phyloP scores from a whole-genome alignment of 2,329 filamentous ascomycete species.

The Aspergillus costaricaensis region DNA sequence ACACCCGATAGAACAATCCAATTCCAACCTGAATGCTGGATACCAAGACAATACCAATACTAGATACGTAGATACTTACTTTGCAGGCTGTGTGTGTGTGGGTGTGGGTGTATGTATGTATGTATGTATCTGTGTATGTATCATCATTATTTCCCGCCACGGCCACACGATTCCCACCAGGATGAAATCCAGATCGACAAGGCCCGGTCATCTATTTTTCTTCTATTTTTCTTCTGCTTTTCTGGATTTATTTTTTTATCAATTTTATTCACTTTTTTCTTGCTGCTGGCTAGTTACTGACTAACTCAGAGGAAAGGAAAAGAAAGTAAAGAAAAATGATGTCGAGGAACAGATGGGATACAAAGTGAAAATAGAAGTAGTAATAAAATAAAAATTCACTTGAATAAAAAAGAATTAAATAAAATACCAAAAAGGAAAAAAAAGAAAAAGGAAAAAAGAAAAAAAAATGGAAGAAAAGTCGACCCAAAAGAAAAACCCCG shows the following conservation, averaged over 20 bases:
- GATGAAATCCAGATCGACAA: slow-evolving; percentile 19
- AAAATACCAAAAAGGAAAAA: neutral
- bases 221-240: too few relatives aligned
- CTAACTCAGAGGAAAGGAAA: neutral
- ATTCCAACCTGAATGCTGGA: neutral
- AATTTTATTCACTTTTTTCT: too few relatives aligned
- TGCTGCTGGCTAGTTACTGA: too few relatives aligned
- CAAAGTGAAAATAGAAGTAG: neutral
- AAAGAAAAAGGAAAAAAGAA: neutral
- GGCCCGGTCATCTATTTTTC: neutral
- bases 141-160: slow-evolving; percentile 6
- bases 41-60: neutral
- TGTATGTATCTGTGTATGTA: too few relatives aligned
- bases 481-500: too few relatives aligned
- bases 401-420: neutral
- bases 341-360: neutral
- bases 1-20: slow-evolving; percentile 5
- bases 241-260: too few relatives aligned
- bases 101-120: too few relatives aligned
- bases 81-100: neutral
- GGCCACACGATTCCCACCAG: slow-evolving; percentile 14
- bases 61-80: too few relatives aligned
- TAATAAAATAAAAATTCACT: neutral
- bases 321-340: neutral
- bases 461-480: neutral